Conservation (phyloP, 2,329 filamentous ascomycete genomes). For the Gliomastix tumulicola region DNA sequence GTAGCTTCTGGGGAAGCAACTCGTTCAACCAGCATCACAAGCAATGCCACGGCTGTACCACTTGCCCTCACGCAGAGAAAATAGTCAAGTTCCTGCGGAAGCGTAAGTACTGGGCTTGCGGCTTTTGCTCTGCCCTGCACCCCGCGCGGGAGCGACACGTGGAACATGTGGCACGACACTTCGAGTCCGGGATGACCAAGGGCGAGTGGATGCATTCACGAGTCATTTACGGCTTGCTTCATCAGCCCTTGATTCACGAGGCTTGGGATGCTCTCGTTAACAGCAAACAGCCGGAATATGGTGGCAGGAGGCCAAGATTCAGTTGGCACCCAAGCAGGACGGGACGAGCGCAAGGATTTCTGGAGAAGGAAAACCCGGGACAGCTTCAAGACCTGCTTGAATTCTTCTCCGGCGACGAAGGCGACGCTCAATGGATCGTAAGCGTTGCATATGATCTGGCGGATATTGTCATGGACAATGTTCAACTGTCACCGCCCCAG, state of each 20-base stretch:
- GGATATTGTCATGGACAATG: constrained; percentile 32
- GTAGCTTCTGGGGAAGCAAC: constrained; percentile 61
- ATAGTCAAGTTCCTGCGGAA: constrained; percentile 57
- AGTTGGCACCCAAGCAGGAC: constrained; percentile 54
- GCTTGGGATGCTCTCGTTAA: constrained; percentile 53
- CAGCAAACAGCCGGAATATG: constrained; percentile 48
- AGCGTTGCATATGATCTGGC: constrained; percentile 52
- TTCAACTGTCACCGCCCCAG: constrained; percentile 20
- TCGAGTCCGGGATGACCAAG: constrained; percentile 55
- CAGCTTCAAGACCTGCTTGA: constrained; percentile 59
- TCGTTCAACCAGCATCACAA: constrained; percentile 64
- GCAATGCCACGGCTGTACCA: constrained; percentile 56
- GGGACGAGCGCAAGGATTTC: constrained; percentile 47
- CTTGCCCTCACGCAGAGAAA: constrained; percentile 58
- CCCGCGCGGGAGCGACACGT: constrained; percentile 60
- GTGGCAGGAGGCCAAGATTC: constrained; percentile 48
- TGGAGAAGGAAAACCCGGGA: constrained; percentile 56
- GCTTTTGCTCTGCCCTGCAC: constrained; percentile 58
- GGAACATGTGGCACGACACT: constrained; percentile 62
- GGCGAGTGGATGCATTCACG: constrained; percentile 63
- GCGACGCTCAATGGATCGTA: constrained; percentile 50
- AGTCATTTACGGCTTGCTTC: constrained; percentile 60
- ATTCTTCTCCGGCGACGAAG: constrained; percentile 52
- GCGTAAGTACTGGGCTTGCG: constrained; percentile 62
- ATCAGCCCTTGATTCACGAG: constrained; percentile 54